Base-by-base conservation (phyloP, 805 yeast species). In the Tetrapisispora fleetii region DNA sequence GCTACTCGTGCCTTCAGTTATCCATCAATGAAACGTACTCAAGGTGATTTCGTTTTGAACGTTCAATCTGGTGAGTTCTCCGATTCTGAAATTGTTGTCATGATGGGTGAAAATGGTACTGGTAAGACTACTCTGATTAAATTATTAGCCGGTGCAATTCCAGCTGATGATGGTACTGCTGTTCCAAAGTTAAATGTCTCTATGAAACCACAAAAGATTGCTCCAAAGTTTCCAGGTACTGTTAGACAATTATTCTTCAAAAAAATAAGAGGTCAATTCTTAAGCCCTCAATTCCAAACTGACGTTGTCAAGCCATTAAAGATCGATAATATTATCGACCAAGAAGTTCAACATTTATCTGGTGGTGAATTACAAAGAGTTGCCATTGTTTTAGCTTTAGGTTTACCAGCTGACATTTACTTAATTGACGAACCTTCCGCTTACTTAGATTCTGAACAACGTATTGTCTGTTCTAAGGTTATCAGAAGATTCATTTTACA, bases 301-400 rank as follows among this genome's bases (percentile, higher is more conserved):
- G 99, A 93, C 73, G 99, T 93, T 47, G 86, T 86, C 62, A 93
- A 91, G 73, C 99, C 99, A 47, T 77, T 93, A 68, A 85, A 76
- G 65, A 88, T 93, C 56, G 98, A 93, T 59, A 90, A 84, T 65
- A 86, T 93, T 59, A 84, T 93, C 55, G 99, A 93, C 70, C 96
- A 93, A 70, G 98, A 93, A 72, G 99, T 93, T 47, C 96, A 88
- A 74, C 87, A 88, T 60, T 75, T 93, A 69, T 90, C 97, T 44
- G 99, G 99, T 75, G 99, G 99, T 81, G 99, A 93, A 75, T 78
- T 93, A 75, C 99, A 93, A 75, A 85, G 99, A 77, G 99, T 93
- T 52, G 99, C 99, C 55, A 91, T 93, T 70, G 95, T 89, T 36
- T 77, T 93, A 67, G 82, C 98, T 5, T 76, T 93, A 52, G 99